Base-by-base conservation (phyloP, 2,329 filamentous ascomycete species). In the Epichloe gansuensis region DNA sequence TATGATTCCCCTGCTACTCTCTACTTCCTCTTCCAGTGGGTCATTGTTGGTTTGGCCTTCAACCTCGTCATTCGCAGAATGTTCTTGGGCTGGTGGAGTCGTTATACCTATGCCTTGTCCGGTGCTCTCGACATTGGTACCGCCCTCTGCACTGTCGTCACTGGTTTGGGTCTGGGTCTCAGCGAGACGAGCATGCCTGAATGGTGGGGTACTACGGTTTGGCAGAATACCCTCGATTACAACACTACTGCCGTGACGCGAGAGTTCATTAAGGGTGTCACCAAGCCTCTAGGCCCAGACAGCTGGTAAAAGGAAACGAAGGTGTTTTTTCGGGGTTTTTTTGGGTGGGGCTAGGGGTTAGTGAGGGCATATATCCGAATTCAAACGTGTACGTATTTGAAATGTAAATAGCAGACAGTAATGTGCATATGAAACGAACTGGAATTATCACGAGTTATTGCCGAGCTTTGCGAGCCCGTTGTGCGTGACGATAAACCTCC, bases 101-200 rank as follows among this genome's bases (percentile, higher is more conserved):
- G 56, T 13, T 82, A 80, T 67, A 83, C 81, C 65, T 82, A 81
- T 54, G 70, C 80, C 51, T 67, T 79, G 0, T 80, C 78, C 9
- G 79, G 78, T 0, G 78, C 75, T 2, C 69, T 82, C 42, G 78
- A 81, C 50, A 74, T 76, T 42, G 80, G 78, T n/a, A 73, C 80
- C 1, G 76, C 75, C 0, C 61, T 83, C n/a, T 74, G 75, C 34
- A 74, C 81, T 46, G 62, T 81, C 38, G 70, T 81, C 43, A 75
- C 77, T 57, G 61, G 59, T n/a, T 63, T 79, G 23, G 68, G 70
- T 38, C 67, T 78, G 44, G 69, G 69, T 46, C 65, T 77, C 60
- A 75, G 73, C 43, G 64, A 65, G 51, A 68, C 69, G 5, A 51
- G 62, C 0, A 67, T 78, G 53, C 73, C 76, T 0, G 53, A 61